Evolutionary conservation across 2,329 filamentous ascomycete genomes (phyloP).

Genomic region (Pseudogymnoascus sp.): DNA sequence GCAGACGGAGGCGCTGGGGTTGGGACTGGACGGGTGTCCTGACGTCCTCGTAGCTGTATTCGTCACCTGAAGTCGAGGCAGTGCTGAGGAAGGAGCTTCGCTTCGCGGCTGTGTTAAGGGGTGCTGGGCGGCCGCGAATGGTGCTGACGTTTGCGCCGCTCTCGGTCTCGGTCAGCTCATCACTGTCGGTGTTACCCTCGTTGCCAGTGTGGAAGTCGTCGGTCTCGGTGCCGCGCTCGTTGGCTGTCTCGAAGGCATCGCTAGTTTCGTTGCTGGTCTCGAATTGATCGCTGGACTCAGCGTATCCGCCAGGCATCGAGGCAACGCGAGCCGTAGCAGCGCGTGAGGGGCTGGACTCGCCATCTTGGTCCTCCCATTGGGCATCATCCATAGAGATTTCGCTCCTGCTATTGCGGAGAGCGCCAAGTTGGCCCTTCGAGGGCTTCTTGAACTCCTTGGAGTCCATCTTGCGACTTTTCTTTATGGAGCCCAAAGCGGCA

Average conservation of each 20-base stretch:
- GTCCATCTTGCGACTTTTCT: slow-evolving; percentile 53
- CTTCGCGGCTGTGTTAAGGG: slow-evolving; percentile 41
- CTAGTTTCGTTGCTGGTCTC: slow-evolving; percentile 74
- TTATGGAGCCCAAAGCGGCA: slow-evolving; percentile 38
- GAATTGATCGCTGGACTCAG: slow-evolving; percentile 57
- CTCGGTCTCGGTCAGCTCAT: slow-evolving; percentile 77
- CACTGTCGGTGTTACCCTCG: slow-evolving; percentile 70
- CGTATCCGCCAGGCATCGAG: slow-evolving; percentile 15
- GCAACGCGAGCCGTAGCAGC: slow-evolving; percentile 27
- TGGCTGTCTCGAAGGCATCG: slow-evolving; percentile 55
- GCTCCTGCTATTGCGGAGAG: slow-evolving; percentile 61
- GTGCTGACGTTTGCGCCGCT: slow-evolving; percentile 33
- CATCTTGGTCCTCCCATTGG: slow-evolving; percentile 76
- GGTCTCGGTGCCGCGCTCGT: slow-evolving; percentile 65
- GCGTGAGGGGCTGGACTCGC: slow-evolving; percentile 48
- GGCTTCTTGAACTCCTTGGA: slow-evolving; percentile 72
- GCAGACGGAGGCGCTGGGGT: slow-evolving; percentile 62
- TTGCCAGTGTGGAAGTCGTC: slow-evolving; percentile 93
- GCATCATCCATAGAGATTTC: slow-evolving; percentile 74
- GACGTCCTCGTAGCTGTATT: slow-evolving; percentile 55
- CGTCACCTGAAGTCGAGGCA: slow-evolving; percentile 75
- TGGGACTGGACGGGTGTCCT: slow-evolving; percentile 57
- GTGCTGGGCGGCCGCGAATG: slow-evolving; percentile 29
- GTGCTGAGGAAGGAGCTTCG: slow-evolving; percentile 74
- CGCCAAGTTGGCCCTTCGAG: slow-evolving; percentile 62